A percentile compares a stretch with the other conserved stretches of the same genome.
phyloP scores from a whole-genome alignment of 208 protist species.

The Trypanosoma rangeli region DNA sequence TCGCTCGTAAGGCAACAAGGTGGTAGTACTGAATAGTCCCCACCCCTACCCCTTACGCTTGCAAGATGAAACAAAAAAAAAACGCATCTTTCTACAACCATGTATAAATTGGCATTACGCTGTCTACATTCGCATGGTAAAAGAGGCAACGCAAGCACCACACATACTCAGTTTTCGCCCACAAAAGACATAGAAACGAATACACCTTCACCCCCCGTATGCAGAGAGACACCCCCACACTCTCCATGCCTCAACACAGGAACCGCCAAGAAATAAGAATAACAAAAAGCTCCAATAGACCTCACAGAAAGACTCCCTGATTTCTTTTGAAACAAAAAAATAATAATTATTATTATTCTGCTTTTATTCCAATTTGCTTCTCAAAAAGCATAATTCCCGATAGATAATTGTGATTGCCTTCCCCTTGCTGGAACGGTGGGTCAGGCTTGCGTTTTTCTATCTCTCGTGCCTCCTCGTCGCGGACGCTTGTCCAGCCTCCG shows the following conservation, averaged over 20 bases:
- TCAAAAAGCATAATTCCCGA: background rate
- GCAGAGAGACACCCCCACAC: background rate
- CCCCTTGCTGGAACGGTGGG: slow-evolving; percentile 69
- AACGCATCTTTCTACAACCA: background rate
- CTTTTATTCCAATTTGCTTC: background rate
- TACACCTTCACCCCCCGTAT: background rate
- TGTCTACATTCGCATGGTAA: background rate
- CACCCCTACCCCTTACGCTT: background rate
- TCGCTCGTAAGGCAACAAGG: background rate
- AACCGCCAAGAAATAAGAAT: background rate
- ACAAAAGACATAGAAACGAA: background rate
- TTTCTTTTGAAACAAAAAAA: background rate
- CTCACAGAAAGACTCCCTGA: too few species aligned
- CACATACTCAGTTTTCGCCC: background rate
- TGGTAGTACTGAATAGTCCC: background rate
- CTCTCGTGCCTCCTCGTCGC: slow-evolving; percentile 51
- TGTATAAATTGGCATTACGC: background rate
- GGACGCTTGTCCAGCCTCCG: slow-evolving; percentile 53
- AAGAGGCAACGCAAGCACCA: background rate
- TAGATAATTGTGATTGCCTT: background rate
- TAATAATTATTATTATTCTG: background rate
- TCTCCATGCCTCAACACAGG: background rate
- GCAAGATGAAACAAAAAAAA: background rate
- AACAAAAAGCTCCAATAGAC: too few species aligned
- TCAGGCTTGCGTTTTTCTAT: slow-evolving; percentile 58